Percentiles rank a stretch among this genome's conserved stretches.
These are phyloP conservation scores for Daldinia loculata DNA, from an alignment of 495 filamentous ascomycete genomes.

Conservation along the genomic window DNA sequence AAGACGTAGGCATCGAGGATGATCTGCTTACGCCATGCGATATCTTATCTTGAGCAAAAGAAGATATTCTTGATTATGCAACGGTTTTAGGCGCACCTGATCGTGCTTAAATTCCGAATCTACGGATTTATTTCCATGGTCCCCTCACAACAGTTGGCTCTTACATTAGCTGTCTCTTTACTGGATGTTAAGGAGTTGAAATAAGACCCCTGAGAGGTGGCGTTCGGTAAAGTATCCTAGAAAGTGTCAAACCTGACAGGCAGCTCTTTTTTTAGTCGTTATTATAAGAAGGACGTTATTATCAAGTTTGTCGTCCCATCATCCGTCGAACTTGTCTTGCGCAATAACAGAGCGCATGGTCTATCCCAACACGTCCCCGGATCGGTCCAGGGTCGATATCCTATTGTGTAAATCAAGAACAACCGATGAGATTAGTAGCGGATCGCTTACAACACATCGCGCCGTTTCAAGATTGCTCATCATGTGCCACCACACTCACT, in stretches of 20 bases:
- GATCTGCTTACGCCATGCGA: background rate
- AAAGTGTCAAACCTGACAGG: conserved; percentile 19
- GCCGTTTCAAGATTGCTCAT: conserved; percentile 41
- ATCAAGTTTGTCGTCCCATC: conserved; percentile 18
- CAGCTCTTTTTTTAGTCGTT: conserved; percentile 4
- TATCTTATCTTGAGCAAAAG: background rate
- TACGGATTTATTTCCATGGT: background rate
- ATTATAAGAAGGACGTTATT: conserved; percentile 1
- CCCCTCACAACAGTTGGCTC: background rate
- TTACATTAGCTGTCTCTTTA: background rate
- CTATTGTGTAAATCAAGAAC: conserved; percentile 20
- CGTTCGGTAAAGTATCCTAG: conserved; percentile 13
- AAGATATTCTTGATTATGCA: conserved; percentile 1
- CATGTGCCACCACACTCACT: conserved; percentile 26
- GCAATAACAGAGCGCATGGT: conserved; percentile 4
- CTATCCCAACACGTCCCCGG: conserved; percentile 5
- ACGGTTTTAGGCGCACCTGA: background rate
- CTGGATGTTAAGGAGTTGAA: conserved; percentile 13
- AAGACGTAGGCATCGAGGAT: background rate
- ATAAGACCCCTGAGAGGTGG: conserved; percentile 29
- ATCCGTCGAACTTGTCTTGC: conserved; percentile 12
- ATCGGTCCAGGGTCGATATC: conserved; percentile 13
- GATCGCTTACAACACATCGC: conserved; percentile 36
- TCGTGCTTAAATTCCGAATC: background rate
- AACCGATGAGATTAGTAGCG: conserved; percentile 37